A percentile compares a stretch with the other conserved stretches of the same genome.
These are phyloP conservation scores for Neofusicoccum parvum DNA, from an alignment of 2,329 filamentous ascomycete genomes.

Conservation along the genomic window DNA sequence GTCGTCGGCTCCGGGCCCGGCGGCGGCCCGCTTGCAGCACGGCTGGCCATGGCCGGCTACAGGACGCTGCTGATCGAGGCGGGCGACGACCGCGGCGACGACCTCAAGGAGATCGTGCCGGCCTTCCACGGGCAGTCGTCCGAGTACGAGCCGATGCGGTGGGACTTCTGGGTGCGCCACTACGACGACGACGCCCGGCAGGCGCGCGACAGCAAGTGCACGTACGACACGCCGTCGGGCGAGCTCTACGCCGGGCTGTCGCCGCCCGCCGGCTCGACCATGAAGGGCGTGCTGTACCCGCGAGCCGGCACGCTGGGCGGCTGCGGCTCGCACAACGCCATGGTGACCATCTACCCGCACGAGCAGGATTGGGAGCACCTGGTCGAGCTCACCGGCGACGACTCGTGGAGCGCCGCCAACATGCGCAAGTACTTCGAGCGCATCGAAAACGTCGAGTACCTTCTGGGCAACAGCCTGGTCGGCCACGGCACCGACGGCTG, in stretches of 20 bases:
- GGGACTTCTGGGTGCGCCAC: constrained; percentile 66
- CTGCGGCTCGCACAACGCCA: constrained; percentile 63
- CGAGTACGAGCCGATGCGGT: constrained; percentile 60
- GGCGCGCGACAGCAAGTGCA: constrained; percentile 61
- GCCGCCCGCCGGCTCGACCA: constrained; percentile 55
- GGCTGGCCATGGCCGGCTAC: constrained; percentile 61
- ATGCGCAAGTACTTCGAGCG: constrained; percentile 61
- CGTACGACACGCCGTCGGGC: constrained; percentile 56
- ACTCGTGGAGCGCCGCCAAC: constrained; percentile 58
- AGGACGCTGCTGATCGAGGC: constrained; percentile 63
- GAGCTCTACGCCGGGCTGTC: constrained; percentile 55
- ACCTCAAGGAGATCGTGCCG: constrained; percentile 56
- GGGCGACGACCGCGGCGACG: constrained; percentile 58
- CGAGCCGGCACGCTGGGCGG: constrained; percentile 60
- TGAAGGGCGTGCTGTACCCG: constrained; percentile 60
- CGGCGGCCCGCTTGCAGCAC: constrained; percentile 60
- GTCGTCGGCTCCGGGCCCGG: constrained; percentile 64
- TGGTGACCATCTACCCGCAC: constrained; percentile 63
- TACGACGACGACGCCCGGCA: constrained; percentile 58
- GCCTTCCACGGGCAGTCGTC: constrained; percentile 56
- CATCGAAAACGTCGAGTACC: constrained; percentile 58
- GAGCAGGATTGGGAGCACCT: constrained; percentile 63
- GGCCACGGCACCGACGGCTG: constrained; percentile 63
- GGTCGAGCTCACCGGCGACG: constrained; percentile 60
- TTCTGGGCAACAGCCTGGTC: constrained; percentile 36